Conservation (phyloP, 129 eudicot genomes). For the Silybum marianum region DNA sequence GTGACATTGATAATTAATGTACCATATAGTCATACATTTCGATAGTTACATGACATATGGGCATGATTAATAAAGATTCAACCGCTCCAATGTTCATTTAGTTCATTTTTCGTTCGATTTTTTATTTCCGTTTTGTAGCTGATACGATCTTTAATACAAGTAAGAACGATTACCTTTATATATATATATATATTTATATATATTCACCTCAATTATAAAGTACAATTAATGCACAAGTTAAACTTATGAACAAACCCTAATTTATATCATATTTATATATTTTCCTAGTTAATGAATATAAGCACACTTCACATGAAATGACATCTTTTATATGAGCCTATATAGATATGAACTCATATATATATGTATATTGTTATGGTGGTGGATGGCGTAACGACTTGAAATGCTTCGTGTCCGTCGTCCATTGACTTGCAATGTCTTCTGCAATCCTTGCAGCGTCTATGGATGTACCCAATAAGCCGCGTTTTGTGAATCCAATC, state of each 20-base stretch:
- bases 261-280: neutral
- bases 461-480: constrained; percentile 57
- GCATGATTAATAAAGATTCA: constrained; percentile 27
- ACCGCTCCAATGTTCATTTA: constrained; percentile 25
- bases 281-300: constrained; percentile 10
- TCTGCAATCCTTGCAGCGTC: constrained; percentile 61
- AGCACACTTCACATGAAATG: constrained; percentile 19
- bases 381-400: constrained; percentile 17
- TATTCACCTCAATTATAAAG: constrained; percentile 8
- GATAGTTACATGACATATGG: constrained; percentile 40
- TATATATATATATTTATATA: neutral
- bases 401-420: constrained; percentile 18
- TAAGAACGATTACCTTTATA: neutral
- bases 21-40: constrained; percentile 26
- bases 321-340: neutral
- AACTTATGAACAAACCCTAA: constrained; percentile 21
- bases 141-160: neutral
- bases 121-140: neutral
- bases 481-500: constrained; percentile 61
- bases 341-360: constrained; percentile 1
- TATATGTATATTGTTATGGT: neutral
- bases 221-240: neutral
- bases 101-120: neutral
- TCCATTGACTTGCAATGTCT: constrained; percentile 57
- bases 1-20: constrained; percentile 8